Base-by-base conservation (phyloP, 2,329 filamentous ascomycete species). In the Penicillium sp. region DNA sequence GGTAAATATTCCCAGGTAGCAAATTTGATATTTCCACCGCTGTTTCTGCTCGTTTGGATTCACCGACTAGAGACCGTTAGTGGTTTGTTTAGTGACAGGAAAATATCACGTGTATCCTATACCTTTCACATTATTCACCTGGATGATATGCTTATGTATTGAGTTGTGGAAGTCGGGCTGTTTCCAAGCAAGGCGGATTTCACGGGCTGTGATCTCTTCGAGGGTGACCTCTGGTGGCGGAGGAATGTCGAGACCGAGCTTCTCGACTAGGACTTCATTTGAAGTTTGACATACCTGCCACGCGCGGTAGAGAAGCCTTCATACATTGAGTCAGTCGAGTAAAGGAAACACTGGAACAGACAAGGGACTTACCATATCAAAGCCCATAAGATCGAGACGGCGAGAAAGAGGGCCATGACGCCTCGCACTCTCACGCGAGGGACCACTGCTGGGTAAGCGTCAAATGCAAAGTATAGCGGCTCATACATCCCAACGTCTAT, bases 51-150 rank as follows among this genome's bases (percentile, higher is more conserved):
- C 87, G 86, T 62, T 86, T 87, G 45, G 93, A 91, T 70, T 96
- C 91, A 67, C 93, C 94, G 63, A 97, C 90, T 91, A 71, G 62
- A 53, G 35, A 47, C 35, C 19, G 40, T 71, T 57, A 68, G 62
- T 48, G 25, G 21, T 25, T 23, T 41, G 45, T 51, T 52, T 10
- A 21, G 6, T n/a, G 63, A 31, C 2, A 21, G 37, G 6, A 9
- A 17, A 52, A 47, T 62, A 63, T 5, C 10, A 7, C 41, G 9
- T 19, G 19, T 48, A 38, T 12, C n/a, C 3, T 31, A 40, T 76
- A 94, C 91, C 90, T 78, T 91, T 91, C 43, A 93, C 88, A 42
- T 93, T 93, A 75, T 99, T 97, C 63, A 99, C 88, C 73, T 96
- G 91, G 52, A 99, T 91, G 46, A 93, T 84, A 71, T 96, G 94